phyloP scores from a whole-genome alignment of 441 rosid genomes.

The Pelargonium citronellum region DNA sequence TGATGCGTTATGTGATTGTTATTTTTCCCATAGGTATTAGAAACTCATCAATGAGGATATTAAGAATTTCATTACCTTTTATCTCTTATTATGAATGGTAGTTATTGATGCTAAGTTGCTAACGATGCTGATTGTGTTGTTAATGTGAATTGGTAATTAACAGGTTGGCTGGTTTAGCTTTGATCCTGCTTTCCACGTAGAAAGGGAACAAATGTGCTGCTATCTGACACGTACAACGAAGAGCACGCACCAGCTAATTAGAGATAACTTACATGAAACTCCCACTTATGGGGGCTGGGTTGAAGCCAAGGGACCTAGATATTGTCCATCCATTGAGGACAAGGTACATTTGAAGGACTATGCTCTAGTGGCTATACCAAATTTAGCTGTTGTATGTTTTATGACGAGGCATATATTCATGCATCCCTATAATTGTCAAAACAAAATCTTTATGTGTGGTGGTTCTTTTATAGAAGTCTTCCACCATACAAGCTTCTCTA shows the following conservation, averaged over 20 bases:
- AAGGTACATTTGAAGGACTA: constrained; percentile 42
- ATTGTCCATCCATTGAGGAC: constrained; percentile 98
- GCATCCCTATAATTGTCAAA: not conserved
- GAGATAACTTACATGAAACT: constrained; percentile 90
- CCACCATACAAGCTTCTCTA: not conserved
- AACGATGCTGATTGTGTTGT: constrained; percentile 22
- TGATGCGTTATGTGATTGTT: not conserved
- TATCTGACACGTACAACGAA: constrained; percentile 86
- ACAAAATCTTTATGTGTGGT: not conserved
- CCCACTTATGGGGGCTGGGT: constrained; percentile 99
- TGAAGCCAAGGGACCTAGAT: constrained; percentile 98
- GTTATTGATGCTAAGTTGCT: constrained; percentile 9
- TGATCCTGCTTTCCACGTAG: constrained; percentile 75
- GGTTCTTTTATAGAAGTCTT: not conserved
- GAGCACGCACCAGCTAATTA: constrained; percentile 78
- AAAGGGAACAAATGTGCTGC: constrained; percentile 95
- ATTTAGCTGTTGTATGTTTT: not conserved
- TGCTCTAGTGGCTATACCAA: not conserved
- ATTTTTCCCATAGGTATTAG: not conserved
- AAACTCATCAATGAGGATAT: constrained; percentile 2
- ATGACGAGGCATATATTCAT: not conserved
- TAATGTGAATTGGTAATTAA: constrained; percentile 23
- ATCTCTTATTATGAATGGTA: constrained; percentile 6
- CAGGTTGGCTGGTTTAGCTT: constrained; percentile 98
- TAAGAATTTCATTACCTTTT: not conserved